A percentile compares a stretch with the other conserved stretches of the same genome.
Conservation (phyloP, 2,329 filamentous ascomycete genomes). For the Rugonectria rugulosa region DNA sequence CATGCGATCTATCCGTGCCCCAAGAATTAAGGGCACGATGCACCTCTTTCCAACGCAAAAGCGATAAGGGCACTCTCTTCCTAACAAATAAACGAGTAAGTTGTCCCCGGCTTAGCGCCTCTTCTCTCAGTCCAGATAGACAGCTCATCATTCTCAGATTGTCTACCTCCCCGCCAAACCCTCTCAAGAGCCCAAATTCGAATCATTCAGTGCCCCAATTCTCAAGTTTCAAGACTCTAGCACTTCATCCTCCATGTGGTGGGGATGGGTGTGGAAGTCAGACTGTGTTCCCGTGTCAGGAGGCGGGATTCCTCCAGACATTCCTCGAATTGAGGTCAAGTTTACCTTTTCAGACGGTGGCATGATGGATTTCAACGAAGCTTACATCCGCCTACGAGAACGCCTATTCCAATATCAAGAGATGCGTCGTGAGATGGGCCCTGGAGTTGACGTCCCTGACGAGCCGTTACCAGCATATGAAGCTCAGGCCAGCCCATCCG, state of each 20-base stretch:
- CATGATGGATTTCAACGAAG: slow-evolving; percentile 87
- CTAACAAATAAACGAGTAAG: slow-evolving; percentile 84
- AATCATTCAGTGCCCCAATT: slow-evolving; percentile 89
- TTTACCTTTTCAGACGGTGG: slow-evolving; percentile 94
- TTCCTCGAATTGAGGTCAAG: slow-evolving; percentile 79
- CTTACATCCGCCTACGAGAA: slow-evolving; percentile 86
- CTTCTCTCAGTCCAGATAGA: slow-evolving; percentile 6
- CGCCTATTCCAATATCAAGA: slow-evolving; percentile 82
- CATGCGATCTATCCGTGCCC: slow-evolving; percentile 75
- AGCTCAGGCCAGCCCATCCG: slow-evolving; percentile 52
- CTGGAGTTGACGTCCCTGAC: slow-evolving; percentile 71
- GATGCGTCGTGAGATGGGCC: slow-evolving; percentile 73
- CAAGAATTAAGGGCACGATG: slow-evolving; percentile 67
- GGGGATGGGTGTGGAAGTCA: slow-evolving; percentile 90
- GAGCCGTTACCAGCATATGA: slow-evolving; percentile 92
- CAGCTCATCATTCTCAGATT: slow-evolving; percentile 60
- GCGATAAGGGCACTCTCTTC: slow-evolving; percentile 77
- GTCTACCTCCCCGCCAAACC: slow-evolving; percentile 83
- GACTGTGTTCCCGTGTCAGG: slow-evolving; percentile 81
- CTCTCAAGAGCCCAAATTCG: slow-evolving; percentile 67
- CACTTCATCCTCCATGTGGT: slow-evolving; percentile 82
- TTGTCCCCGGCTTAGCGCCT: slow-evolving; percentile 11
- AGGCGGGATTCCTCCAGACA: slow-evolving; percentile 79
- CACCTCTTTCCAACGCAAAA: slow-evolving; percentile 72
- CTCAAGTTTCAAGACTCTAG: slow-evolving; percentile 87